Base-by-base conservation (phyloP, 2,329 filamentous ascomycete species). In the Nemania abortiva region DNA sequence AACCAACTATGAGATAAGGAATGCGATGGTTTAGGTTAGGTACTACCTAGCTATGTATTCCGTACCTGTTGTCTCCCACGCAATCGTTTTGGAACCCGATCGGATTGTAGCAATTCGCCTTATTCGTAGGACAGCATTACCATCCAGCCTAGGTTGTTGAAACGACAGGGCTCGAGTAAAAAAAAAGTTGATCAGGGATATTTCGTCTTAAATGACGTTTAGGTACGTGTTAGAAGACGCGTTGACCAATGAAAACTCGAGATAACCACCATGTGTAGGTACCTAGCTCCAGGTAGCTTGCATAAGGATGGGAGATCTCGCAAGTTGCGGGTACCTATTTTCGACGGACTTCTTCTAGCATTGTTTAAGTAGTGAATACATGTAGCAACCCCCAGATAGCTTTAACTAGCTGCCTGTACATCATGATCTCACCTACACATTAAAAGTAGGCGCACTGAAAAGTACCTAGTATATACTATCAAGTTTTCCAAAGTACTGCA, bases 141-240 rank as follows among this genome's bases (percentile, higher is more conserved):
- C 15, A 42, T 6, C 4, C 15, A 42, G 39, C 13, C 13, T 42
- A 42, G 15, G 39, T 42, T 15, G 15, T 18, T 42, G 39, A 42
- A 42, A 42, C 15, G 39, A 11, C 39, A 42, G 39, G 39, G 13
- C 39, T 18, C 13, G 5, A 5, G 39, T 42, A 59, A 63, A 27
- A 53, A 52, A 49, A 47, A 37, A 27, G 60, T 59, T 27, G 37
- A 49, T 54, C 49, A 29, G n/a, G 24, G 55, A 52, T 9, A 54
- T 22, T 53, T 31, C 53, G 27, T 27, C 57, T 52, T 47, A 37
- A 54, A 65, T 69, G 66, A 69, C 66, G 66, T 69, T 61, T 65
- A 49, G 47, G 57, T 52, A 57, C 55, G 42, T 65, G 49, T 65
- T 45, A 22, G 42, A 39, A 24, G 15, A 18, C 56, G 42, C 53